phyloP scores from a whole-genome alignment of 257 asterid species.

The Striga asiatica region DNA sequence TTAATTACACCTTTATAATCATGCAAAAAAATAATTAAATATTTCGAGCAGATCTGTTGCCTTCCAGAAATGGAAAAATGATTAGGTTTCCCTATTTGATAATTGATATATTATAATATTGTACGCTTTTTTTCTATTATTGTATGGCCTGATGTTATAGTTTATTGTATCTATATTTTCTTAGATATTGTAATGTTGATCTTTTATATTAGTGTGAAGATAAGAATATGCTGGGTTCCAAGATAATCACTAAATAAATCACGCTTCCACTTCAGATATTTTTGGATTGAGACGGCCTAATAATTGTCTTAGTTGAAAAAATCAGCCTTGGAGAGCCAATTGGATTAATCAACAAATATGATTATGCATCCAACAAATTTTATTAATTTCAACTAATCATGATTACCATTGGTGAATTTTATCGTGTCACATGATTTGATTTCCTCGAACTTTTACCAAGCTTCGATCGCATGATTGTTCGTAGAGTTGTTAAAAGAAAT shows the following conservation, averaged over 20 bases:
- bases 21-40: conserved; percentile 8
- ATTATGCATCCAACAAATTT: not conserved
- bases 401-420: not conserved
- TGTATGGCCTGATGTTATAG: not conserved
- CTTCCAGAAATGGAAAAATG: conserved; percentile 24
- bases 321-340: conserved; percentile 7
- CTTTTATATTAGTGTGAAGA: not conserved
- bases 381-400: conserved; percentile 9
- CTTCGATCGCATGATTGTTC: too few species aligned
- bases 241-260: conserved; percentile 1
- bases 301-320: conserved; percentile 13
- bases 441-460: too few species aligned
- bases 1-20: not conserved
- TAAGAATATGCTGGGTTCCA: not conserved
- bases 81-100: conserved; percentile 2
- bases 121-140: not conserved
- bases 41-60: conserved; percentile 14
- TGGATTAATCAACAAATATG: not conserved
- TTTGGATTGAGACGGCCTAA: not conserved
- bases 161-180: not conserved
- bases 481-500: too few species aligned
- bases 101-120: not conserved
- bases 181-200: not conserved
- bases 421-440: not conserved
- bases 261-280: not conserved